A percentile compares a stretch with the other conserved stretches of the same genome.
phyloP scores from a whole-genome alignment of 2,329 filamentous ascomycete species.

The Bipolaris oryzae region DNA sequence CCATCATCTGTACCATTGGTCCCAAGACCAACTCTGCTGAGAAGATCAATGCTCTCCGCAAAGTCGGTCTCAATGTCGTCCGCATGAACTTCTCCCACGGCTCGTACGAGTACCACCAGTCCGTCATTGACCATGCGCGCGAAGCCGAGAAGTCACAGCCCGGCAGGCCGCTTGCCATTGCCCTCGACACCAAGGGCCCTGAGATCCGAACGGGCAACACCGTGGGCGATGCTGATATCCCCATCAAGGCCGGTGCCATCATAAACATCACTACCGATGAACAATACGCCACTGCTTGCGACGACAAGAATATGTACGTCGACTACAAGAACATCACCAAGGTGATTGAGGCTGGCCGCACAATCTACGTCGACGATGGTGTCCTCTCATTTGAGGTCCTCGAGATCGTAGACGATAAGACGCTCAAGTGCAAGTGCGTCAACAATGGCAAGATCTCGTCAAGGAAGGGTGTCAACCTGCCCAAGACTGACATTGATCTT shows the following conservation, averaged over 20 bases:
- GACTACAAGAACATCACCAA: conserved; percentile 99
- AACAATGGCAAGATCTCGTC: conserved; percentile 99
- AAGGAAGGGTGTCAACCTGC: conserved; percentile 98
- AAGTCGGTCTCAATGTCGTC: conserved; percentile 92
- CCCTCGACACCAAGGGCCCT: conserved; percentile 83
- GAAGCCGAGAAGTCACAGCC: conserved; percentile 77
- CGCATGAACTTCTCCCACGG: conserved; percentile 99
- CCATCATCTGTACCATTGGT: conserved; percentile 98
- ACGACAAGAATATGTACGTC: conserved; percentile 96
- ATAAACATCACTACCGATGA: conserved; percentile 98
- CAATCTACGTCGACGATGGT: conserved; percentile 98
- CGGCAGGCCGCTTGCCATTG: conserved; percentile 92
- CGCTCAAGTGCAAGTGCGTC: conserved; percentile 80
- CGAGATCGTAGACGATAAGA: conserved; percentile 86
- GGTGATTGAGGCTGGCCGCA: conserved; percentile 87
- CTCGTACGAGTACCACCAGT: conserved; percentile 95
- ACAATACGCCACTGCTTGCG: conserved; percentile 80
- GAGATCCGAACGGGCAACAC: conserved; percentile 87
- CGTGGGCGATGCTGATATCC: conserved; percentile 71
- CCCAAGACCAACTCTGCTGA: conserved; percentile 99
- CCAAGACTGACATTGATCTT: conserved; percentile 97
- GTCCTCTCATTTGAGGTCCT: conserved; percentile 96
- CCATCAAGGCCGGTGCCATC: conserved; percentile 80
- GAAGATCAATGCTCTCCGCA: conserved; percentile 93
- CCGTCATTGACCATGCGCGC: conserved; percentile 94